phyloP scores from a whole-genome alignment of 2,329 filamentous ascomycete species.

The Colletotrichum truncatum region DNA sequence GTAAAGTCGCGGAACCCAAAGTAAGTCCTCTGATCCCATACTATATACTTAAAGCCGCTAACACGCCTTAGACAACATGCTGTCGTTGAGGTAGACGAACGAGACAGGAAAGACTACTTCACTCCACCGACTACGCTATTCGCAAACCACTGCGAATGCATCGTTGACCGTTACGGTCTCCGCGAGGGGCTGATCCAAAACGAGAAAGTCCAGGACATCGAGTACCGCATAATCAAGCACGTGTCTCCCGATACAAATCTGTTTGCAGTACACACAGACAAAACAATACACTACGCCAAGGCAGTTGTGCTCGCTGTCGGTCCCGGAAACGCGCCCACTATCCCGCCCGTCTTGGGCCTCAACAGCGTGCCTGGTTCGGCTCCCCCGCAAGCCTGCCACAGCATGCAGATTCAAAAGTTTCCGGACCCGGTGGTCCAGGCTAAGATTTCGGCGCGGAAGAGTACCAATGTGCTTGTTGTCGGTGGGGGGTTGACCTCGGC shows the following conservation, averaged over 20 bases:
- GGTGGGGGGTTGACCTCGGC: slow-evolving; percentile 82
- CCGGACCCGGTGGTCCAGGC: slow-evolving; percentile 60
- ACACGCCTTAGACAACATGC: slow-evolving; percentile 54
- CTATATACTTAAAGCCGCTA: not conserved
- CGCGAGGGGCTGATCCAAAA: slow-evolving; percentile 65
- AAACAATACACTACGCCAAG: slow-evolving; percentile 63
- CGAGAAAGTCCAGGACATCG: slow-evolving; percentile 68
- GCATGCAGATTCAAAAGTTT: slow-evolving; percentile 68
- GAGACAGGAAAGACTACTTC: slow-evolving; percentile 76
- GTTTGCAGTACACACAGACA: slow-evolving; percentile 71
- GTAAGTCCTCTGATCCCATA: slow-evolving; percentile 31
- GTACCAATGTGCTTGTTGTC: slow-evolving; percentile 75
- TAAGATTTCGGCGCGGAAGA: slow-evolving; percentile 58
- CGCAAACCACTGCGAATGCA: slow-evolving; percentile 66
- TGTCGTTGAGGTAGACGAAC: slow-evolving; percentile 67
- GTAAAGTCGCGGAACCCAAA: slow-evolving; percentile 30
- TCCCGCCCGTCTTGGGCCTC: slow-evolving; percentile 50
- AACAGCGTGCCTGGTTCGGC: slow-evolving; percentile 11
- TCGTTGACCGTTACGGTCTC: slow-evolving; percentile 68
- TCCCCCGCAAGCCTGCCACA: slow-evolving; percentile 65
- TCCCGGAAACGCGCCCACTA: slow-evolving; percentile 67
- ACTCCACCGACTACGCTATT: slow-evolving; percentile 71
- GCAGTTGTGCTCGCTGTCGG: slow-evolving; percentile 77
- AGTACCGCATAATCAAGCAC: slow-evolving; percentile 60
- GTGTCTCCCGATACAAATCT: slow-evolving; percentile 60